Base-by-base conservation (phyloP, 768 basidiomycete species). In the Collybiopsis confluens region DNA sequence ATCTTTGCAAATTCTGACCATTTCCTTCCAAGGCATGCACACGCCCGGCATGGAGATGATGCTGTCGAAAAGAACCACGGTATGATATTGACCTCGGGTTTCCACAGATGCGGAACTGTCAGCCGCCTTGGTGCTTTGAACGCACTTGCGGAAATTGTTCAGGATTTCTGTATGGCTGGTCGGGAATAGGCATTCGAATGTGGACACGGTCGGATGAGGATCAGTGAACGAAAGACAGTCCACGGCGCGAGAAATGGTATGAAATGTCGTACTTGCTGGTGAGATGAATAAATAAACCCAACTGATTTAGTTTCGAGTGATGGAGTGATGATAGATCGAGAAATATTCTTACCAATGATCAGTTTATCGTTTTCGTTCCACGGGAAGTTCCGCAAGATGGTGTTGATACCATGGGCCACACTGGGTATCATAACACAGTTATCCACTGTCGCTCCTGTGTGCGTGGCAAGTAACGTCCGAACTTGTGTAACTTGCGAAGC, bases 381-480 rank as follows among this genome's bases (percentile, higher is more conserved):
- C 37, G 77, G 69, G 28, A 92, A 72, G 54, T 91, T 90, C 42
- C 76, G 70, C 28, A 90, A 62, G 46, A 92, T 70, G 8, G 82
- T 87, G 58, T 83, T 82, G 30, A 92, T 58, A 2, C 81, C 87
- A 57, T 79, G 74, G n/a, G n/a, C n/a, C n/a, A n/a, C n/a, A n/a
- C n/a, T n/a, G n/a, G n/a, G n/a, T n/a, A n/a, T n/a, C n/a, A n/a
- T n/a, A n/a, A n/a, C n/a, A n/a, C n/a, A n/a, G n/a, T n/a, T n/a
- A n/a, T n/a, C n/a, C n/a, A n/a, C n/a, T n/a, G n/a, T n/a, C n/a
- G n/a, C n/a, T n/a, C n/a, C n/a, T n/a, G n/a, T n/a, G n/a, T n/a
- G n/a, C n/a, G n/a, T n/a, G n/a, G n/a, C n/a, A n/a, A n/a, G n/a
- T n/a, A n/a, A n/a, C n/a, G n/a, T n/a, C n/a, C n/a, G n/a, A n/a